Evolutionary conservation across 2,329 filamentous ascomycete genomes (phyloP).

Genomic region (Hymenoscyphus fraxineus): DNA sequence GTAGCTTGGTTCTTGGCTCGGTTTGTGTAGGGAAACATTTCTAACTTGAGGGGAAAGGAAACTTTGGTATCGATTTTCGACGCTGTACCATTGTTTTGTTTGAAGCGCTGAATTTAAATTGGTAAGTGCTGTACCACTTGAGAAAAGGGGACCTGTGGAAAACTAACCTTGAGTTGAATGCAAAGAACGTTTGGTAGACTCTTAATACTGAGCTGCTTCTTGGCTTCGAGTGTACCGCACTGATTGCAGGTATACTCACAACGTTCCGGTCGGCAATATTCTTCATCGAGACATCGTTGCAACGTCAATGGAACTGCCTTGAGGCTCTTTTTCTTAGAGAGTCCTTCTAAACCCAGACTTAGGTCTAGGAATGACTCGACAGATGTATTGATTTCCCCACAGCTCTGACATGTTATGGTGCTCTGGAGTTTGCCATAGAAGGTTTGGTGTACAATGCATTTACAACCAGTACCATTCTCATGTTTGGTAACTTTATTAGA

Average conservation of each 20-base stretch:
- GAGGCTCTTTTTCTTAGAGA: slow-evolving; percentile 60
- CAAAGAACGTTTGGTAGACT: slow-evolving; percentile 83
- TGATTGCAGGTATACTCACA: slow-evolving; percentile 84
- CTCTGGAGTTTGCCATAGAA: slow-evolving; percentile 91
- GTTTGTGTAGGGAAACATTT: slow-evolving; percentile 87
- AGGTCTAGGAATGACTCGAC: slow-evolving; percentile 89
- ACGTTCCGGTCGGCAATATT: slow-evolving; percentile 83
- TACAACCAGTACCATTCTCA: slow-evolving; percentile 49
- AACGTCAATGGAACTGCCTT: slow-evolving; percentile 52
- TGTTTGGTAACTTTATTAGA: slow-evolving; percentile 25
- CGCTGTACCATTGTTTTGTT: slow-evolving; percentile 69
- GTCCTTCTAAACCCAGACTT: slow-evolving; percentile 76
- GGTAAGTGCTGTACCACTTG: neutral
- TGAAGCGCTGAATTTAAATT: slow-evolving; percentile 53
- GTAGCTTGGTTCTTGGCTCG: slow-evolving; percentile 51
- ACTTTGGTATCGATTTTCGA: slow-evolving; percentile 87
- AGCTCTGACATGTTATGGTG: slow-evolving; percentile 86
- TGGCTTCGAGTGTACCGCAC: slow-evolving; percentile 75
- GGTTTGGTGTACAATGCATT: slow-evolving; percentile 89
- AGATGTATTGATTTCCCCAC: slow-evolving; percentile 75
- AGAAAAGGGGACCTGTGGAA: neutral
- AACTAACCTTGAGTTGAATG: slow-evolving; percentile 80
- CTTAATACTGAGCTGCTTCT: slow-evolving; percentile 80
- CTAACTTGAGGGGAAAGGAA: slow-evolving; percentile 79
- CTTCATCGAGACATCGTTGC: slow-evolving; percentile 73